Percentiles rank a stretch among this genome's conserved stretches.
phyloP scores from a whole-genome alignment of 2,329 filamentous ascomycete species.

The Cladosporium sp. region DNA sequence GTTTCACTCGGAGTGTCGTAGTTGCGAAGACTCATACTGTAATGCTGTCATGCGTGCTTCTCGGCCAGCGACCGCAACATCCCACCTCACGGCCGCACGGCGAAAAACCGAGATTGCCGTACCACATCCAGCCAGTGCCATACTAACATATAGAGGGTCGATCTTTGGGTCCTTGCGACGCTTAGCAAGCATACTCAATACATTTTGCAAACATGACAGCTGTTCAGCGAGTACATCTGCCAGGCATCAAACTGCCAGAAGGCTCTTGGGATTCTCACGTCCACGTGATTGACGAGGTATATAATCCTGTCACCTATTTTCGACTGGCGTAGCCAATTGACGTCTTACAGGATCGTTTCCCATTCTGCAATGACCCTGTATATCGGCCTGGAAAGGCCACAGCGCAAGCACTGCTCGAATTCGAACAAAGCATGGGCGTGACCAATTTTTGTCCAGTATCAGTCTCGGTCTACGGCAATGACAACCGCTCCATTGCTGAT shows the following conservation, averaged over 20 bases:
- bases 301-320: background rate
- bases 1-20: too few relatives aligned
- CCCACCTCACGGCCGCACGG: background rate
- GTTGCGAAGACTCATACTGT: too few relatives aligned
- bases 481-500: background rate
- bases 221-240: background rate
- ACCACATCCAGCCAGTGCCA: background rate
- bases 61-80: background rate
- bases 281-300: background rate
- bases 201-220: background rate
- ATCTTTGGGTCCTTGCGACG: too few relatives aligned
- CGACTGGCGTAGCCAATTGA: background rate
- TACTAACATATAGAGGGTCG: background rate
- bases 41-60: background rate
- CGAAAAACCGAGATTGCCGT: background rate
- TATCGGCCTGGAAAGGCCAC: background rate
- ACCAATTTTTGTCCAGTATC: background rate
- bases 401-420: background rate
- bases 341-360: background rate
- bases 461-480: background rate
- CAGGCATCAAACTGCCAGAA: background rate
- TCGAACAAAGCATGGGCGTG: background rate
- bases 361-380: background rate
- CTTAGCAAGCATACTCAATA: too few relatives aligned
- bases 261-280: background rate